These are phyloP conservation scores for Trichoderma cornu-damae DNA, from an alignment of 2,329 filamentous ascomycete genomes.

Conservation along the genomic window DNA sequence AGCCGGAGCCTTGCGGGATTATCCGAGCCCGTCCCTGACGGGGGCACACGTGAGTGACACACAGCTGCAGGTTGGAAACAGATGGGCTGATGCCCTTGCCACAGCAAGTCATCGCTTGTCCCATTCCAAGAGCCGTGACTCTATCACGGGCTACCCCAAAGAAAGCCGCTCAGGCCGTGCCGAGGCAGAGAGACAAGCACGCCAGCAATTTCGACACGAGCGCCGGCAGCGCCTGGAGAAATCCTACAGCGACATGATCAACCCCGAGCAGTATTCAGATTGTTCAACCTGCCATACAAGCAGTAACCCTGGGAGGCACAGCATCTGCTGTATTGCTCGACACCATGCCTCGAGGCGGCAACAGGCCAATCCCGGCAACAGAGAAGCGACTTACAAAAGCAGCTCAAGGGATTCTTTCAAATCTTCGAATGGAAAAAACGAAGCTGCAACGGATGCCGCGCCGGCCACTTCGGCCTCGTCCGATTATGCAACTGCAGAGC, in stretches of 20 bases:
- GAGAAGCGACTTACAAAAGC: not conserved
- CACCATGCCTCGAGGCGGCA: not conserved
- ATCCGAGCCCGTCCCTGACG: not conserved
- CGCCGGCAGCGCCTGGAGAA: conserved; percentile 5
- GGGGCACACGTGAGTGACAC: not conserved
- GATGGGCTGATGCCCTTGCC: not conserved
- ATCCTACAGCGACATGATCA: not conserved
- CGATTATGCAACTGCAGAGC: not conserved
- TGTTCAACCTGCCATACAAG: conserved; percentile 8
- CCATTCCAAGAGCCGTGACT: not conserved
- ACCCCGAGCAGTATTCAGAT: not conserved
- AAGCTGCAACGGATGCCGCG: not conserved
- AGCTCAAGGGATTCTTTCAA: not conserved
- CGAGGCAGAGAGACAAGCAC: not conserved
- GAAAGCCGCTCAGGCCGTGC: not conserved
- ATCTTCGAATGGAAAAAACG: not conserved
- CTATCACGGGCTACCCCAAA: not conserved
- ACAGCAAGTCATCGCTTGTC: not conserved
- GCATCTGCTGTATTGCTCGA: conserved; percentile 17
- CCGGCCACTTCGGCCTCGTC: not conserved
- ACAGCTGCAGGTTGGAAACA: not conserved
- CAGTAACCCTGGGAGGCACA: not conserved
- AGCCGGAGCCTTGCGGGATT: not conserved
- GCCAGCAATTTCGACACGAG: conserved; percentile 5
- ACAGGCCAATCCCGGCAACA: not conserved